Conservation (phyloP, 1,284 basidiomycete species). For the Ceratobasidium sp. region DNA sequence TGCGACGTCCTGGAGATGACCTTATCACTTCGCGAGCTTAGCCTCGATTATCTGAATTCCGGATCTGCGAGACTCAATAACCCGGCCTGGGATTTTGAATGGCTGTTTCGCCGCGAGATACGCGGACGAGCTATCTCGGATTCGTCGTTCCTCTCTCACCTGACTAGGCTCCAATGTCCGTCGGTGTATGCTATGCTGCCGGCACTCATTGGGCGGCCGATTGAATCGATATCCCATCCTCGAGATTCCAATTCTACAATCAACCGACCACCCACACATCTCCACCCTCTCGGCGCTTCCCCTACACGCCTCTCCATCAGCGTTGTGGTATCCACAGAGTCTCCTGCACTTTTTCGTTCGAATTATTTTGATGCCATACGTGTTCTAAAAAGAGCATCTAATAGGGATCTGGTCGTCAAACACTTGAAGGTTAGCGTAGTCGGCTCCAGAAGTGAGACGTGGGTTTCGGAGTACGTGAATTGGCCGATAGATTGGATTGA, state of each 20-base stretch:
- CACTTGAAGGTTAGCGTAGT: neutral
- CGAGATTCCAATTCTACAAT: too few species aligned
- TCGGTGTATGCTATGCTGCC: neutral
- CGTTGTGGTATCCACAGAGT: neutral
- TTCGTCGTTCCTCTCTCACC: neutral
- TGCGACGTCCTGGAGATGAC: neutral
- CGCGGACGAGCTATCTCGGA: neutral
- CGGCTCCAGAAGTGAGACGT: too few species aligned
- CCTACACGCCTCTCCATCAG: too few species aligned
- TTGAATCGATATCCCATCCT: neutral
- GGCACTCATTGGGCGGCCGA: neutral
- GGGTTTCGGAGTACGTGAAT: too few species aligned
- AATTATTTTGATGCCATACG: neutral
- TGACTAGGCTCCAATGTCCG: neutral
- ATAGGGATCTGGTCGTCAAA: neutral
- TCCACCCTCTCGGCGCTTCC: too few species aligned
- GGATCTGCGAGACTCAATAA: too few species aligned
- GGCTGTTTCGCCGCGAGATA: neutral
- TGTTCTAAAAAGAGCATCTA: neutral
- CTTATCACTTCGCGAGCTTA: constrained; percentile 2
- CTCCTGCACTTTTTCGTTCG: neutral
- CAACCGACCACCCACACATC: too few species aligned
- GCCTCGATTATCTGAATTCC: neutral
- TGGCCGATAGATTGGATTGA: too few species aligned
- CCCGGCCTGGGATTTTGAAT: neutral